Base-by-base conservation (phyloP, 2,329 filamentous ascomycete genomes). In the Microdochium paspali region DNA sequence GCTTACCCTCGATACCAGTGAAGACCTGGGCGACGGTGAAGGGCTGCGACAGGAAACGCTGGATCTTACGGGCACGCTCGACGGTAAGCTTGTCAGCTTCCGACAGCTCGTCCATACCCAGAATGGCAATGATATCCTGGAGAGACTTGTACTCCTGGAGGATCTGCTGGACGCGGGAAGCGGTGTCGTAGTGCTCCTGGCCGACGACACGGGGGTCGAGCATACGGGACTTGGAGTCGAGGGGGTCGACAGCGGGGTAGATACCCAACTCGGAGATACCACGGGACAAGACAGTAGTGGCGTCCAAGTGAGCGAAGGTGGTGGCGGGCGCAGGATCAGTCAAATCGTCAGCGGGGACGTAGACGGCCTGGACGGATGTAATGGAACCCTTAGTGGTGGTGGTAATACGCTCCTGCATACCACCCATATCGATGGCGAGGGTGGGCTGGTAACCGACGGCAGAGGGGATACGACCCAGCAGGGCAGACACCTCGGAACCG, bases 241-340 rank as follows among this genome's bases (percentile, higher is more conserved):
- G 90, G 76, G 93, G 93, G 73, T 98, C 93, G 81, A 98, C 93
- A 66, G 93, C 93, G 65, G 93, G 93, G 84, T 98, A 98, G 80
- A 97, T 98, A 90, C 93, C 93, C 84, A 98, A 81, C 82, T 98
- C 93, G 59, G 93, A 97, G 72, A 98, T 98, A 90, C 93, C 91
- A 87, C 93, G 91, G 66, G 93, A 98, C 82, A 98, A 81, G 71
- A 97, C 93, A 84, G 93, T 98, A 74, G 93, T 98, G 82, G 93
- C 93, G 80, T 98, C 93, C 85, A 98, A 87, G 76, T 98, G 93
- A 71, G 93, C 93, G 76, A 98, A 98, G 73, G 93, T 98, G 73
- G 93, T 97, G 71, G 93, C 93, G 63, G 93, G 93, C 61, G 93
- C 93, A 77, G 93, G 93, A 79, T 98, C 93, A 79, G 93, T 98